These are phyloP conservation scores for Pseudofabraea citricarpa DNA, from an alignment of 2,329 filamentous ascomycete species.

Conservation along the genomic window DNA sequence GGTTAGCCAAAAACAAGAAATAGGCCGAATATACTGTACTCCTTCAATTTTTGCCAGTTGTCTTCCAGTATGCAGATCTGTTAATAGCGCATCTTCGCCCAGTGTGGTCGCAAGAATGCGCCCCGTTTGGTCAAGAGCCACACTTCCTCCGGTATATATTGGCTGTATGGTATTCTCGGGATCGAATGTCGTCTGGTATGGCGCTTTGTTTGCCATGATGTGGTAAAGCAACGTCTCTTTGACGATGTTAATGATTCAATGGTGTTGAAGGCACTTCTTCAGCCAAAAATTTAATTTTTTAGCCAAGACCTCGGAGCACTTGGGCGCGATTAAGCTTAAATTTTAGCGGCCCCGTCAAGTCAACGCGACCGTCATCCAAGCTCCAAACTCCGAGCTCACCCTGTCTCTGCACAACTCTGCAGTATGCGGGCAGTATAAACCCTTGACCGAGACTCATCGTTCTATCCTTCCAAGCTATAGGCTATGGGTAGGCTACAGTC, in stretches of 20 bases:
- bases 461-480: too few species aligned
- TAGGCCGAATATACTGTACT: conserved; percentile 42
- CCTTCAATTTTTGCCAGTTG: conserved; percentile 85
- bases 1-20: conserved; percentile 19
- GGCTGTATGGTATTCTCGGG: conserved; percentile 78
- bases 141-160: conserved; percentile 87
- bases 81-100: conserved; percentile 88
- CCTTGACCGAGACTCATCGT: too few species aligned
- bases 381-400: too few species aligned
- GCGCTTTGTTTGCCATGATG: conserved; percentile 56
- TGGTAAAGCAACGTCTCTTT: too few species aligned
- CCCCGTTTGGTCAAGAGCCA: conserved; percentile 77
- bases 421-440: too few species aligned
- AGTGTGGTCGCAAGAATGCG: conserved; percentile 80
- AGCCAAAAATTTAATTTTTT: neutral
- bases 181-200: conserved; percentile 85
- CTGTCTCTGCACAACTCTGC: too few species aligned
- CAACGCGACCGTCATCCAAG: too few species aligned
- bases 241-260: too few species aligned
- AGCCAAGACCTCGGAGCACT: too few species aligned
- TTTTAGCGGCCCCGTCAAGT: too few species aligned
- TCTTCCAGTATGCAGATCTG: conserved; percentile 75
- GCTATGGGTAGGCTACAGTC: conserved; percentile 19
- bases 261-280: neutral
- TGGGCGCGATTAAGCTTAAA: too few species aligned